Evolutionary conservation across 805 yeast species (phyloP).

Genomic region (Ascoidea rubescens): DNA sequence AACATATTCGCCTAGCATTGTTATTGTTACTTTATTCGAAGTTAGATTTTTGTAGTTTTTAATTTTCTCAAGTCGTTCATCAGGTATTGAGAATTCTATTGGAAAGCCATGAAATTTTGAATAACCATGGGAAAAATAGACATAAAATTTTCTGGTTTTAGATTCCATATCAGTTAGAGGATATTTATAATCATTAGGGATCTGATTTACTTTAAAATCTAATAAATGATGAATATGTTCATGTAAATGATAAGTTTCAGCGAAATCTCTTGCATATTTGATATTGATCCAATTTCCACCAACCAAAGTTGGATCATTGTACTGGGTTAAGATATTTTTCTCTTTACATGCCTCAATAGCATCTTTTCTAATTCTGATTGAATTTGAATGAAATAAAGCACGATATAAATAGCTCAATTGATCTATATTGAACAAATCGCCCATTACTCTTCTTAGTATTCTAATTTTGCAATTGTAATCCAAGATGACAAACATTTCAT

Average conservation of each 20-base stretch:
- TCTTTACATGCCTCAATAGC: neutral
- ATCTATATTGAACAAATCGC: neutral
- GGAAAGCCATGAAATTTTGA: neutral
- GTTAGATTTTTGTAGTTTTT: neutral
- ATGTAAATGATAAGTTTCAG: neutral
- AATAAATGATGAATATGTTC: neutral
- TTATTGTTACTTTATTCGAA: neutral
- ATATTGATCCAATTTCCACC: neutral
- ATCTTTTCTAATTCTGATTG: neutral
- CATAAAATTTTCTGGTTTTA: neutral
- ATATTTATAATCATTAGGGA: neutral
- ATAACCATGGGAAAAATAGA: neutral
- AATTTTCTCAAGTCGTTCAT: neutral
- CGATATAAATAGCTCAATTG: neutral
- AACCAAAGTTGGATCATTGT: neutral
- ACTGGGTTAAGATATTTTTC: neutral
- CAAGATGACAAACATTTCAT: constrained; percentile 1
- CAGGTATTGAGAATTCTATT: neutral
- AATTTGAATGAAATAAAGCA: neutral
- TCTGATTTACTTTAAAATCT: neutral
- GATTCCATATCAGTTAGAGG: neutral
- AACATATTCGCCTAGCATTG: neutral
- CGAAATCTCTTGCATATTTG: neutral
- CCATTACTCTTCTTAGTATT: constrained; percentile 1
- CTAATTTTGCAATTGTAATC: neutral